Conservation (phyloP, 257 asterid genomes). For the Haberlea rhodopensis region DNA sequence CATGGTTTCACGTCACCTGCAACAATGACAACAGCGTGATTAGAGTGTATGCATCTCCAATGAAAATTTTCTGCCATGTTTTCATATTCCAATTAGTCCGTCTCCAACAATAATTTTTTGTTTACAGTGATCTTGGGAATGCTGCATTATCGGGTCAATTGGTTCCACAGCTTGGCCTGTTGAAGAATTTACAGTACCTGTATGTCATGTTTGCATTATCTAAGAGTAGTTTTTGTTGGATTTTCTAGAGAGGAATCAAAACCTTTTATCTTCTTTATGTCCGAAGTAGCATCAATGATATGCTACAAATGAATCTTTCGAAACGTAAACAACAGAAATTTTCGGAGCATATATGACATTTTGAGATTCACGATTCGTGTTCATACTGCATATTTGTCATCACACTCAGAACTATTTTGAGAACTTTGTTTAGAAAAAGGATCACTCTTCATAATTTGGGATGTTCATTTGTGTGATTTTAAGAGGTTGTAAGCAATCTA, state of each 20-base stretch:
- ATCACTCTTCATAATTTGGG: too few species aligned
- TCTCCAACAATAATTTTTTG: slow-evolving; percentile 14
- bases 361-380: background rate
- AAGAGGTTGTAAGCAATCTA: background rate
- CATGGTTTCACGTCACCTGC: slow-evolving; percentile 99
- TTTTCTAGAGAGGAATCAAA: background rate
- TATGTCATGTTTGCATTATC: slow-evolving; percentile 36
- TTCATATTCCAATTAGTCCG: slow-evolving; percentile 4
- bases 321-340: too few species aligned
- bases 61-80: background rate
- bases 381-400: background rate
- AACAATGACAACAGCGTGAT: slow-evolving; percentile 95
- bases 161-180: slow-evolving; percentile 87
- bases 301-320: background rate
- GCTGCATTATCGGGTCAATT: slow-evolving; percentile 93
- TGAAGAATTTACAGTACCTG: slow-evolving; percentile 96
- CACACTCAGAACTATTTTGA: background rate
- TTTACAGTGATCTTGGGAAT: slow-evolving; percentile 89
- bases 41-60: slow-evolving; percentile 69
- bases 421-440: background rate
- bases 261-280: background rate
- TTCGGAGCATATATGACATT: background rate
- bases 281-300: background rate
- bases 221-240: slow-evolving; percentile 3
- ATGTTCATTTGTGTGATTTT: background rate